Evolutionary conservation across 805 yeast species (phyloP).

Genomic region (Candida dajiaensis): DNA sequence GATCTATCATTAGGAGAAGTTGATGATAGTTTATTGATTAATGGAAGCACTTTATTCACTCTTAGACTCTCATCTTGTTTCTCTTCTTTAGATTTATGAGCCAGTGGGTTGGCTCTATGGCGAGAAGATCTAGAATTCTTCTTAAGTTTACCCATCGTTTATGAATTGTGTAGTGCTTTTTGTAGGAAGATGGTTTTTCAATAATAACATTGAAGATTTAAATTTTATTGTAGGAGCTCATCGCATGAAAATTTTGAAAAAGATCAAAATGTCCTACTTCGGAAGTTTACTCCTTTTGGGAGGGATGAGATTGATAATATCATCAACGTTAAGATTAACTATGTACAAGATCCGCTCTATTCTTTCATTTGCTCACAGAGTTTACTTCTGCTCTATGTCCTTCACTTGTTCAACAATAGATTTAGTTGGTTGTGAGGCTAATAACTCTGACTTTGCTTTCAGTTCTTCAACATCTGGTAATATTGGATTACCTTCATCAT

Average conservation of each 20-base stretch:
- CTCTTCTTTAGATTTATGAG: conserved; percentile 29
- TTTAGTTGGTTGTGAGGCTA: neutral
- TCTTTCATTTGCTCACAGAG: neutral
- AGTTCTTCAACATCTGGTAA: conserved; percentile 17
- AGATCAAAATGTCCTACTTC: neutral
- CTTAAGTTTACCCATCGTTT: conserved; percentile 67
- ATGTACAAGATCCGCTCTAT: neutral
- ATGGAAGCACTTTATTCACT: conserved; percentile 57
- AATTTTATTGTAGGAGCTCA: conserved; percentile 1
- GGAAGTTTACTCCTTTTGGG: conserved; percentile 3
- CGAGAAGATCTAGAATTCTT: conserved; percentile 51
- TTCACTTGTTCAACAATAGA: conserved; percentile 2
- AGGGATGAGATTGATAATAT: neutral
- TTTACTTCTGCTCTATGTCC: neutral
- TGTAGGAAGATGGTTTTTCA: no score
- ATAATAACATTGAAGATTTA: no score
- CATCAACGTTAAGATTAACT: neutral
- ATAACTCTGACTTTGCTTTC: conserved; percentile 2
- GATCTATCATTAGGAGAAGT: conserved; percentile 65
- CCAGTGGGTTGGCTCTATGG: conserved; percentile 31
- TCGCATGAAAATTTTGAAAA: conserved; percentile 1
- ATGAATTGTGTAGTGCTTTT: neutral
- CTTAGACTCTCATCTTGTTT: conserved; percentile 42
- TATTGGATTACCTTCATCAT: conserved; percentile 35
- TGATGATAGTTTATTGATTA: conserved; percentile 59